Evolutionary conservation across 768 basidiomycete species (phyloP).

Genomic region (Glaciozyma martinii): DNA sequence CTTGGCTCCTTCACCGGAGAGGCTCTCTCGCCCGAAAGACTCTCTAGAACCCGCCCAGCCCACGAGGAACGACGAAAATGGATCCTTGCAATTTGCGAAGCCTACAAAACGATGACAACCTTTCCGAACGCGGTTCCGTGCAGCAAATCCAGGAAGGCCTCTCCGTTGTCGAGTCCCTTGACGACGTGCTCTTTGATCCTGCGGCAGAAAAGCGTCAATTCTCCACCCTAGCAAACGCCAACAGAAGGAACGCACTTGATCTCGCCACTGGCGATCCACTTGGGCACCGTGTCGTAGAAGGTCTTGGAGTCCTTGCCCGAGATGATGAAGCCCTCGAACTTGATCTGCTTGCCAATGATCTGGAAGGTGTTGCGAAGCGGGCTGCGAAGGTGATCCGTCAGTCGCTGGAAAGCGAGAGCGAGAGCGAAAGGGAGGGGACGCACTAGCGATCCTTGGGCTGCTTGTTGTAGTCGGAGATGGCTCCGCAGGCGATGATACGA

Average conservation of each 20-base stretch:
- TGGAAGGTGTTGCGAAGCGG: conserved; percentile 26
- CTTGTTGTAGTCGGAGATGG: conserved; percentile 30
- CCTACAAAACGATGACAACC: conserved; percentile 25
- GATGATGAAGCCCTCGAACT: conserved; percentile 24
- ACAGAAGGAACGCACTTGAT: conserved; percentile 10
- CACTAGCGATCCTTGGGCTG: neutral
- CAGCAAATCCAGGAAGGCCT: conserved; percentile 35
- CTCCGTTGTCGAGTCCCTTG: conserved; percentile 35
- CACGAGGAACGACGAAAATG: too few species aligned
- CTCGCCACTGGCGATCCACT: conserved; percentile 28
- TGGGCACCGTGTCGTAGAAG: conserved; percentile 36
- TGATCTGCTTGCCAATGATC: conserved; percentile 32
- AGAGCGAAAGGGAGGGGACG: neutral
- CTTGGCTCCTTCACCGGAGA: too few species aligned
- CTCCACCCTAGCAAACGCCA: conserved; percentile 10
- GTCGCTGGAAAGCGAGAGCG: neutral
- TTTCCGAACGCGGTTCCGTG: conserved; percentile 29
- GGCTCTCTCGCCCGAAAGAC: too few species aligned
- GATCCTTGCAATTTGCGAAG: neutral
- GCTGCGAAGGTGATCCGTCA: neutral
- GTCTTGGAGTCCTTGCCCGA: conserved; percentile 23
- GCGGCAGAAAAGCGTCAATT: conserved; percentile 10
- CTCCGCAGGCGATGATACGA: conserved; percentile 31
- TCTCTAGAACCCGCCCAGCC: too few species aligned
- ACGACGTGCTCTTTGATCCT: conserved; percentile 36